These are phyloP conservation scores for Hypoxylon sp. DNA, from an alignment of 2,329 filamentous ascomycete genomes.

Conservation along the genomic window DNA sequence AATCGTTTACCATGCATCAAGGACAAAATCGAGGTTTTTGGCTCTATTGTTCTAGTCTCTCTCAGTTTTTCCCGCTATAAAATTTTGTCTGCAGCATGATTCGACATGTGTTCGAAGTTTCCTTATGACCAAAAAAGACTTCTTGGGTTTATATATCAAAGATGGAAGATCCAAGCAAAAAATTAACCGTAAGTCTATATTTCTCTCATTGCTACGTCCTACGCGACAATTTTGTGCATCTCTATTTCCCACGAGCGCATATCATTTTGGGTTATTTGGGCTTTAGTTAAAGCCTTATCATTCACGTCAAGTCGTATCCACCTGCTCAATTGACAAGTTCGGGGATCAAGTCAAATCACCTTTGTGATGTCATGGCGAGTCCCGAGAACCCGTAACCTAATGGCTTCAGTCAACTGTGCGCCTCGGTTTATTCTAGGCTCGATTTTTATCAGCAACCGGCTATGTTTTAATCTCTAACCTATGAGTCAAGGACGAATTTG, in stretches of 20 bases:
- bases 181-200: constrained; percentile 44
- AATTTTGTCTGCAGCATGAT: neutral
- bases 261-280: neutral
- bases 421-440: neutral
- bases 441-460: neutral
- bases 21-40: constrained; percentile 19
- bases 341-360: neutral
- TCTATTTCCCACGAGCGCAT: neutral
- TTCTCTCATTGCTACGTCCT: neutral
- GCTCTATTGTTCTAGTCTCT: constrained; percentile 30
- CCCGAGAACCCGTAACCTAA: neutral
- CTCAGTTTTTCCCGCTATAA: constrained; percentile 33
- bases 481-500: constrained; percentile 74
- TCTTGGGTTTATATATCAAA: constrained; percentile 10
- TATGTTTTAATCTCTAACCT: constrained; percentile 11
- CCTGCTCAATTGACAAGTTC: neutral
- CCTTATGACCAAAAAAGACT: neutral
- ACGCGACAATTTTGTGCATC: neutral
- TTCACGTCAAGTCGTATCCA: constrained; percentile 3
- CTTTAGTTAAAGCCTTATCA: neutral
- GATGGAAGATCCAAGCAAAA: constrained; percentile 45
- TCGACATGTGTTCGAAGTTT: constrained; percentile 15
- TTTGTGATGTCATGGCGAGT: neutral
- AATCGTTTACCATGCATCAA: constrained; percentile 29
- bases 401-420: neutral